phyloP scores from a whole-genome alignment of 441 rosid genomes.

The Pelargonium exstipulatum region DNA sequence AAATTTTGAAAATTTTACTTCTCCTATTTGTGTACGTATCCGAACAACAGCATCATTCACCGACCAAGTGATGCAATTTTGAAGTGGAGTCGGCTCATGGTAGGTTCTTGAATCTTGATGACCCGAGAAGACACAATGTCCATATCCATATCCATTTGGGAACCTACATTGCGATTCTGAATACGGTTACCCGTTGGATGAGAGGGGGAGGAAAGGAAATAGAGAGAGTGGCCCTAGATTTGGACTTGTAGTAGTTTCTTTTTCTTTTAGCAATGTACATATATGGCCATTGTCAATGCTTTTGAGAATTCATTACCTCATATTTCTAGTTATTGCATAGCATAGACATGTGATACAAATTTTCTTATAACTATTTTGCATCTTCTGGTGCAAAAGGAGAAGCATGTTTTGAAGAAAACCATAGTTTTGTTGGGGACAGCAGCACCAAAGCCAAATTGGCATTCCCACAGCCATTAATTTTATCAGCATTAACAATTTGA shows the following conservation, averaged over 20 bases:
- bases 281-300: neutral
- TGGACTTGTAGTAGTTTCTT: neutral
- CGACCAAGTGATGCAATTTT: constrained; percentile 17
- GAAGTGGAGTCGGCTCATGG: constrained; percentile 8
- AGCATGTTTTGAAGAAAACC: no score
- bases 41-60: constrained; percentile 8
- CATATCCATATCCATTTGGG: neutral
- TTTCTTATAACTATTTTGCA: no score
- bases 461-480: no score
- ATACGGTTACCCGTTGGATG: no score
- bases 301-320: neutral
- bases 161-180: neutral
- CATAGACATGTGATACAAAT: no score
- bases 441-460: no score
- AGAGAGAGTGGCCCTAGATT: neutral
- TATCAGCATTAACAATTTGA: no score
- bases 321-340: neutral
- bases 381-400: no score
- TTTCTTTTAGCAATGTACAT: neutral
- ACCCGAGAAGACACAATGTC: neutral
- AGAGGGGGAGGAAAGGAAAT: neutral
- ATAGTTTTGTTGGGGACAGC: no score
- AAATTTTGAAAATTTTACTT: neutral
- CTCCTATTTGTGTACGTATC: no score
- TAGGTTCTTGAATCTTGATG: constrained; percentile 1